A percentile compares a stretch with the other conserved stretches of the same genome.
Evolutionary conservation across 2,329 filamentous ascomycete genomes (phyloP).

Genomic region (Alternaria burnsii): DNA sequence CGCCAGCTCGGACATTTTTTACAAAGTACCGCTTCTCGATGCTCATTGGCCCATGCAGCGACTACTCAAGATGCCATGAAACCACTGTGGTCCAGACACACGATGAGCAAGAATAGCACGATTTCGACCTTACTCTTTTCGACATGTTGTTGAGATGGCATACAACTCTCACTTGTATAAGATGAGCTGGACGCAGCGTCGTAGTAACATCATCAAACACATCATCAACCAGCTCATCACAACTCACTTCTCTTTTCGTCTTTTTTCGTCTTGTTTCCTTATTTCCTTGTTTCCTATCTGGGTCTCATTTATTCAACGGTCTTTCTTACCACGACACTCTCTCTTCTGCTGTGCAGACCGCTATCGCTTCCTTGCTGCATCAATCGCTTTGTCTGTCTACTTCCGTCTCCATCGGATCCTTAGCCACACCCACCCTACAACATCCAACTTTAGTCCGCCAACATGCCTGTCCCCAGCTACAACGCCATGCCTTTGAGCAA

Average conservation of each 20-base stretch:
- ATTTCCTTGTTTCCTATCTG: slow-evolving; percentile 46
- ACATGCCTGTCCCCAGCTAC: slow-evolving; percentile 66
- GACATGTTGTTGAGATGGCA: slow-evolving; percentile 30
- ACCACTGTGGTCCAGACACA: slow-evolving; percentile 41
- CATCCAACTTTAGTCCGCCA: slow-evolving; percentile 38
- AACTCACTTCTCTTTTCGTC: slow-evolving; percentile 45
- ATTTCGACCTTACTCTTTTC: slow-evolving; percentile 31
- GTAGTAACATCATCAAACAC: slow-evolving; percentile 41
- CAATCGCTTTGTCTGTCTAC: slow-evolving; percentile 31
- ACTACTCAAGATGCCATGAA: slow-evolving; percentile 51
- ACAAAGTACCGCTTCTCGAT: slow-evolving; percentile 33
- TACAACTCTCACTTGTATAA: slow-evolving; percentile 37
- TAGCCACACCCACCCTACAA: slow-evolving; percentile 23
- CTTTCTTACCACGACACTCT: slow-evolving; percentile 26
- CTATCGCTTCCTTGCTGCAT: slow-evolving; percentile 41
- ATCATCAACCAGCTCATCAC: slow-evolving; percentile 44
- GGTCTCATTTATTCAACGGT: slow-evolving; percentile 27
- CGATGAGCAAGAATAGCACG: slow-evolving; percentile 48
- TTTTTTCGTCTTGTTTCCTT: slow-evolving; percentile 47
- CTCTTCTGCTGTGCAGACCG: slow-evolving; percentile 50
- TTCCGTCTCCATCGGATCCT: slow-evolving; percentile 27
- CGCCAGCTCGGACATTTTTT: slow-evolving; percentile 48
- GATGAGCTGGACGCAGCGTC: slow-evolving; percentile 27
- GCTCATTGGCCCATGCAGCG: slow-evolving; percentile 49
- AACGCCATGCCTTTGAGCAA: slow-evolving; percentile 74